Conservation (phyloP, 495 filamentous ascomycete species). For the Polyplosphaeria fusca region DNA sequence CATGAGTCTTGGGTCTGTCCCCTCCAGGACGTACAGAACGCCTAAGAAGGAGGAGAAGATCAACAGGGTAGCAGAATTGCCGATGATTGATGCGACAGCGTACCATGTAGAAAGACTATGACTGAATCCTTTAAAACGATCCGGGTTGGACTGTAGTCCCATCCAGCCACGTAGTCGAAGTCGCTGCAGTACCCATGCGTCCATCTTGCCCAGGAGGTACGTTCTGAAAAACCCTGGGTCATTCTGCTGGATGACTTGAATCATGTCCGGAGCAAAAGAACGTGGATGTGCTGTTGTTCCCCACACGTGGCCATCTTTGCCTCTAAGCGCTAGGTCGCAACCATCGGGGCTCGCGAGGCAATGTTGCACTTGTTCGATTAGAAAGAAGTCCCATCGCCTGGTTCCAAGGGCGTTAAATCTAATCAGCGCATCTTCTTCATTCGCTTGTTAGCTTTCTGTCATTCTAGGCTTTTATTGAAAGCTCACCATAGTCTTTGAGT, state of each 20-base stretch:
- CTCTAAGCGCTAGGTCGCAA: not conserved
- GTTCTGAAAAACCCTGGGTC: too few species aligned
- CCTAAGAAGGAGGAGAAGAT: too few species aligned
- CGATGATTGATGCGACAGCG: too few species aligned
- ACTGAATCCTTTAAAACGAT: too few species aligned
- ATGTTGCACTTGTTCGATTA: not conserved
- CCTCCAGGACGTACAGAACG: too few species aligned
- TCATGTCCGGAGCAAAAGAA: not conserved
- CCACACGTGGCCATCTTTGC: not conserved
- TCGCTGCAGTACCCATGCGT: too few species aligned
- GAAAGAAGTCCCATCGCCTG: not conserved
- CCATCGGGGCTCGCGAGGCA: not conserved
- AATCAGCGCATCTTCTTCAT: not conserved
- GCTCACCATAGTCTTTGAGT: not conserved
- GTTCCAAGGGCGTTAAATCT: not conserved
- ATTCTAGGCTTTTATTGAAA: not conserved
- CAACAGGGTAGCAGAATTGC: too few species aligned
- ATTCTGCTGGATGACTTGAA: not conserved
- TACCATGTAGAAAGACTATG: too few species aligned
- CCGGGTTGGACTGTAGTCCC: too few species aligned
- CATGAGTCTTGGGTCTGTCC: too few species aligned
- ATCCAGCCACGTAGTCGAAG: too few species aligned
- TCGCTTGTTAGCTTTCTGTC: not conserved
- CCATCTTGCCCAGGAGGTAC: too few species aligned
- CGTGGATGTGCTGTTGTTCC: not conserved